These are phyloP conservation scores for Fusarium sp. DNA, from an alignment of 2,329 filamentous ascomycete genomes.

Conservation along the genomic window DNA sequence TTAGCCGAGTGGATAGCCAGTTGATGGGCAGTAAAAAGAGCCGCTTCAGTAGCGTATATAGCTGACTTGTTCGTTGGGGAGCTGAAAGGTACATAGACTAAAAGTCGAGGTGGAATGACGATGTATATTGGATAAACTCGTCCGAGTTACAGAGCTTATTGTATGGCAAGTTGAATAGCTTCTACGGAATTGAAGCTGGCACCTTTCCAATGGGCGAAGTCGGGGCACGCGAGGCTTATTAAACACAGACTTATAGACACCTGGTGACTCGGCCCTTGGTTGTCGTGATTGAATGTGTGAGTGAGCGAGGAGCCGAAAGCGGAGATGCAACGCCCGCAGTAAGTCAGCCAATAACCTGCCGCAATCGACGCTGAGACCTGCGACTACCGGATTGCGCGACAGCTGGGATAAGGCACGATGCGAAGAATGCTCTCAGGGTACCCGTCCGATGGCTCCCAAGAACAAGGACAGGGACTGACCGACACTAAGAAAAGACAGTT, in stretches of 20 bases:
- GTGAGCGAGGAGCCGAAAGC: constrained; percentile 48
- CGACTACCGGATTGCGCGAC: constrained; percentile 44
- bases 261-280: constrained; percentile 45
- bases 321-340: constrained; percentile 43
- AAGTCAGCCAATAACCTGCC: constrained; percentile 39
- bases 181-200: constrained; percentile 7
- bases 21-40: constrained; percentile 28
- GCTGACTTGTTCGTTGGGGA: constrained; percentile 15
- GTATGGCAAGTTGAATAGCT: neutral
- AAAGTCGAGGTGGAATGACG: neutral
- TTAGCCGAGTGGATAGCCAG: constrained; percentile 30
- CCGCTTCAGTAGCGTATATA: constrained; percentile 30
- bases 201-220: constrained; percentile 36
- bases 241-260: constrained; percentile 44
- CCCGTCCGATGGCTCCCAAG: constrained; percentile 29
- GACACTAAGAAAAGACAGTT: constrained; percentile 25
- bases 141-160: neutral
- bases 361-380: constrained; percentile 43
- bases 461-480: constrained; percentile 37
- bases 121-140: neutral
- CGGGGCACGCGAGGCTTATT: constrained; percentile 44
- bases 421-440: constrained; percentile 37
- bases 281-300: constrained; percentile 39
- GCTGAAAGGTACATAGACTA: constrained; percentile 1
- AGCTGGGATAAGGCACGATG: constrained; percentile 23